Conservation (phyloP, 1,284 basidiomycete genomes). For the Testicularia cyperi region DNA sequence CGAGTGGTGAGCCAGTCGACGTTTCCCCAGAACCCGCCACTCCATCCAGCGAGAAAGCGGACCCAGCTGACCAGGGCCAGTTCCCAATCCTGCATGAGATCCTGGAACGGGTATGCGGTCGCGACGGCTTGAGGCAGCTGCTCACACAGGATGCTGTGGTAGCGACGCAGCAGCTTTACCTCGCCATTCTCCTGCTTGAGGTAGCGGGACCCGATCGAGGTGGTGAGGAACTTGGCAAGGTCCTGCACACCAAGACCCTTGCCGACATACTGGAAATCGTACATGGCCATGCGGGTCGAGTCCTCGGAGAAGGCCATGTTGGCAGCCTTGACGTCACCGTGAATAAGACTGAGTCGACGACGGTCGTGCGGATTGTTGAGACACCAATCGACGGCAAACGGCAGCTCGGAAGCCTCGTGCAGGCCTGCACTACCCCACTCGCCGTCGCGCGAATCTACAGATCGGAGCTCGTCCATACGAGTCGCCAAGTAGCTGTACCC, state of each 20-base stretch:
- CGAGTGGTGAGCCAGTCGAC: constrained; percentile 27
- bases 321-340: constrained; percentile 44
- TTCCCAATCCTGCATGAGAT: constrained; percentile 24
- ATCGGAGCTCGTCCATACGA: constrained; percentile 8
- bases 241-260: constrained; percentile 33
- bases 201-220: constrained; percentile 6
- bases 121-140: constrained; percentile 2
- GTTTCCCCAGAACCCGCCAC: constrained; percentile 39
- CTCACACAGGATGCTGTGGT: constrained; percentile 5
- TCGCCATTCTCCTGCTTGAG: constrained; percentile 4
- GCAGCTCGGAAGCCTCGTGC: constrained; percentile 7
- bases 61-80: constrained; percentile 38
- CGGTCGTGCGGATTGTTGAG: constrained; percentile 19
- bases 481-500: constrained; percentile 39
- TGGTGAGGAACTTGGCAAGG: constrained; percentile 39
- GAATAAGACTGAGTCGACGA: constrained; percentile 14
- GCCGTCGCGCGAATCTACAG: constrained; percentile 8
- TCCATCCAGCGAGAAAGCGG: constrained; percentile 40
- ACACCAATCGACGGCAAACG: constrained; percentile 17
- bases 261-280: constrained; percentile 49
- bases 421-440: constrained; percentile 22
- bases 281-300: constrained; percentile 17
- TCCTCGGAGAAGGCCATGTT: constrained; percentile 37
- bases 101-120: constrained; percentile 9
- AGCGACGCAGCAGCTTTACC: constrained; percentile 8